Percentiles rank a stretch among this genome's conserved stretches.
phyloP scores from a whole-genome alignment of 1,284 basidiomycete species.

The Cutaneotrichosporon spelunceum region DNA sequence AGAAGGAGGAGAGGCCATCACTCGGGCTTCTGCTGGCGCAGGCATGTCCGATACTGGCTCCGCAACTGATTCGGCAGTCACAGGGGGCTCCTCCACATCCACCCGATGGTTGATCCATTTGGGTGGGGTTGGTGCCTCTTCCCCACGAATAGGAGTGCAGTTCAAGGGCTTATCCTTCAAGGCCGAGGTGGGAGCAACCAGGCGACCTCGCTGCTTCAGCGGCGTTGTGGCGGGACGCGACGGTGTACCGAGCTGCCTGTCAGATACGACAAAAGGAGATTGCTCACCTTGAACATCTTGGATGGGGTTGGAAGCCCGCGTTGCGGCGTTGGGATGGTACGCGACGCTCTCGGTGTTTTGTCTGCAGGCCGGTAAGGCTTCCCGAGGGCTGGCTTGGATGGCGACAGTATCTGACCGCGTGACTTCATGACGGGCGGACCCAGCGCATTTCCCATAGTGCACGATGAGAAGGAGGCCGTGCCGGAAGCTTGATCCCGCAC shows the following conservation, averaged over 20 bases:
- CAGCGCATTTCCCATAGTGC: neutral
- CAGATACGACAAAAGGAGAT: neutral
- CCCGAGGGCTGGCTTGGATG: constrained; percentile 10
- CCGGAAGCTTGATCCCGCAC: constrained; percentile 7
- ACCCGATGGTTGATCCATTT: neutral
- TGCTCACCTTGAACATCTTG: neutral
- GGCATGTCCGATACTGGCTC: neutral
- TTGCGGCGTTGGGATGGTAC: constrained; percentile 11
- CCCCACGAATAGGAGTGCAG: neutral
- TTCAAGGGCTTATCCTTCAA: neutral
- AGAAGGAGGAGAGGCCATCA: neutral
- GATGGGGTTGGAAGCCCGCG: neutral
- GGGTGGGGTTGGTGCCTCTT: neutral
- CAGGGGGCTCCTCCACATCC: neutral
- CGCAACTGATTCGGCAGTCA: neutral
- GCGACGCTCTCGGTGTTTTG: neutral
- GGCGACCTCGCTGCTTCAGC: neutral
- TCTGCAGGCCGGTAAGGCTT: constrained; percentile 7
- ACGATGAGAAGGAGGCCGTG: constrained; percentile 1
- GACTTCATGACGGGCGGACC: constrained; percentile 6
- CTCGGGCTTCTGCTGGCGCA: neutral
- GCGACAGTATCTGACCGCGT: constrained; percentile 16
- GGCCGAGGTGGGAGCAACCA: neutral
- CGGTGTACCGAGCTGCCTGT: constrained; percentile 2
- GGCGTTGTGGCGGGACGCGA: neutral